phyloP scores from a whole-genome alignment of 306 rosid species.

The Trifolium repens region DNA sequence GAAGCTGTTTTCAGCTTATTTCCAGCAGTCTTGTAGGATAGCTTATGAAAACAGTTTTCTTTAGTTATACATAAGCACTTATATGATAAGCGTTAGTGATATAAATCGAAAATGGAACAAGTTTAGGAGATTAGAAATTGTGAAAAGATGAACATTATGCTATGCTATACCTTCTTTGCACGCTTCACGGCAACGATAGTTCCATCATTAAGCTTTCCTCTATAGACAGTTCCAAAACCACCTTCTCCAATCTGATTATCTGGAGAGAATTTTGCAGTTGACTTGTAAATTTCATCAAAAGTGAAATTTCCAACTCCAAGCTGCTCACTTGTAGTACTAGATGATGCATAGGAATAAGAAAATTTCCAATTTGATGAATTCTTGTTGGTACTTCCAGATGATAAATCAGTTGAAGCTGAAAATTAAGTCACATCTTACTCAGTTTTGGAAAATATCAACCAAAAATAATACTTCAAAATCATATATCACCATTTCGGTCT shows the following conservation, averaged over 20 bases:
- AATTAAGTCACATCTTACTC: slow-evolving; percentile 18
- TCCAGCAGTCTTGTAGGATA: not conserved
- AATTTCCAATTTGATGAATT: slow-evolving; percentile 61
- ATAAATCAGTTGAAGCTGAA: slow-evolving; percentile 67
- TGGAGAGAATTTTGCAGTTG: slow-evolving; percentile 75
- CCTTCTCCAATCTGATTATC: slow-evolving; percentile 79
- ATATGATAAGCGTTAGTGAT: not conserved
- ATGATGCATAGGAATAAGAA: slow-evolving; percentile 58
- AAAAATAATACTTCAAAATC: slow-evolving; percentile 19
- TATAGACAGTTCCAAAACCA: slow-evolving; percentile 84
- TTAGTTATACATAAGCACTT: not conserved
- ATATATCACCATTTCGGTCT: not conserved
- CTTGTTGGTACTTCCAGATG: slow-evolving; percentile 55
- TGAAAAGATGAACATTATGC: slow-evolving; percentile 24
- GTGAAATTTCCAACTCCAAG: slow-evolving; percentile 59
- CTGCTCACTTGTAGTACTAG: slow-evolving; percentile 60
- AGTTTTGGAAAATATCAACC: slow-evolving; percentile 13
- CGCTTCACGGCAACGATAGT: slow-evolving; percentile 85
- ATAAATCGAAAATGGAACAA: slow-evolving; percentile 10
- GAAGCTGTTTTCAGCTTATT: not conserved
- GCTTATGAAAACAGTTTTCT: not conserved
- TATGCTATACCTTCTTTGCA: slow-evolving; percentile 65
- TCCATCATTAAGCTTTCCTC: slow-evolving; percentile 79
- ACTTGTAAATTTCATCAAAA: slow-evolving; percentile 75
- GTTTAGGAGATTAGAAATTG: slow-evolving; percentile 13